A percentile compares a stretch with the other conserved stretches of the same genome.
These are phyloP conservation scores for Wickerhamomyces queroliae DNA, from an alignment of 805 yeast genomes.

Conservation along the genomic window DNA sequence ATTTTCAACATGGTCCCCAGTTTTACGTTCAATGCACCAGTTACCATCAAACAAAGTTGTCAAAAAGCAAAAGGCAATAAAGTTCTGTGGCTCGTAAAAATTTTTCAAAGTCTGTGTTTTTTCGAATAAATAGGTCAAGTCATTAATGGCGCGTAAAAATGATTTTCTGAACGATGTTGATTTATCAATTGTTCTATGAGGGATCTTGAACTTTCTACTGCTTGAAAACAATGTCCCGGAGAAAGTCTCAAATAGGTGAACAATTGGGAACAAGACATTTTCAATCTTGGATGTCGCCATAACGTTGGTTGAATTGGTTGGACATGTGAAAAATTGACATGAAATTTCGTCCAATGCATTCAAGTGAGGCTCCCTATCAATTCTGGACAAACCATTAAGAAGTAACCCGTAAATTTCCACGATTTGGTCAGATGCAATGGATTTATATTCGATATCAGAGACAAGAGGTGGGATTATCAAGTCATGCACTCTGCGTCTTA, in stretches of 20 bases:
- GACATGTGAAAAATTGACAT: slow-evolving; percentile 86
- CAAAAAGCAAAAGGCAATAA: slow-evolving; percentile 38
- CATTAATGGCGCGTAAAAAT: slow-evolving; percentile 1
- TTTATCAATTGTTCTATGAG: not conserved
- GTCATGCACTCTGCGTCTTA: slow-evolving; percentile 43
- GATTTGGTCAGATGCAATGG: slow-evolving; percentile 44
- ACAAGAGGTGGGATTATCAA: slow-evolving; percentile 52
- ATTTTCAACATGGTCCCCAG: slow-evolving; percentile 63
- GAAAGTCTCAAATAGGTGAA: slow-evolving; percentile 36
- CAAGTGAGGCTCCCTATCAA: slow-evolving; percentile 86
- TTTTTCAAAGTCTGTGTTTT: slow-evolving; percentile 26
- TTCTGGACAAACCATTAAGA: slow-evolving; percentile 40
- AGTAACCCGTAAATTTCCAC: slow-evolving; percentile 48
- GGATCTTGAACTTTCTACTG: not conserved
- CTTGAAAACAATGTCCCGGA: not conserved
- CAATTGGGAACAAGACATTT: slow-evolving; percentile 41
- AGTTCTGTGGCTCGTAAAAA: slow-evolving; percentile 29
- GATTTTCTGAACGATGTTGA: not conserved
- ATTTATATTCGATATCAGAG: slow-evolving; percentile 41
- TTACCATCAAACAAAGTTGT: slow-evolving; percentile 53
- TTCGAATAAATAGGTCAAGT: slow-evolving; percentile 13
- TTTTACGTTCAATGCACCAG: slow-evolving; percentile 48
- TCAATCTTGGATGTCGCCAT: slow-evolving; percentile 34
- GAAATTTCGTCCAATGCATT: slow-evolving; percentile 70
- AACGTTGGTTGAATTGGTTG: slow-evolving; percentile 59